Evolutionary conservation across 2,329 filamentous ascomycete genomes (phyloP), one percentile per base, ranked within the genome.

Genomic region (Nemania sp.): DNA sequence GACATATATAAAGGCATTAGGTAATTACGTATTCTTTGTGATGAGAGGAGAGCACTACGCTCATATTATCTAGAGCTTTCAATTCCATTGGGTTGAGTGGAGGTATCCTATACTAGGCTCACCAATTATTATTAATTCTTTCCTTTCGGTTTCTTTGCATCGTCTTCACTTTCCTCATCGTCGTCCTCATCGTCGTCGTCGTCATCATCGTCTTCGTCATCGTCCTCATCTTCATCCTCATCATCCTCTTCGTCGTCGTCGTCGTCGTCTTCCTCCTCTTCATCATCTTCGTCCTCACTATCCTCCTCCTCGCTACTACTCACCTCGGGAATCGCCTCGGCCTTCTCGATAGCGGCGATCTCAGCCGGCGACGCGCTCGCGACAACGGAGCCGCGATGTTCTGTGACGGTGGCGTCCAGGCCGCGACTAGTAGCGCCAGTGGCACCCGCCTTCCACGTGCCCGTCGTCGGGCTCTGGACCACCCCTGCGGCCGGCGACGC

Each of bases 381-480:
- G 15, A 82, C 73, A 4, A 71, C 64, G 2, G 80, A 76, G 1
- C 80, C 81, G 20, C 67, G 70, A 49, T 75, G 69, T 54, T 77
- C 64, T 62, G 71, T 62, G 20, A 69, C 24, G 5, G 67, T 38
- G 18, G 20, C 54, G 22, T 22, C 56, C 1, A 53, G n/a, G 22
- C 64, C 54, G 5, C 43, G 29, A 11, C 18, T 70, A 15, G 72
- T n/a, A n/a, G n/a, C n/a, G n/a, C n/a, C n/a, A n/a, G n/a, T n/a
- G n/a, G n/a, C 70, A 10, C 63, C 77, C 5, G 80, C 76, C 70
- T 80, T 82, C 83, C 82, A 85, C 1, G 77, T 78, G 15, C 79
- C 77, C 62, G 76, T 81, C 29, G 79, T 81, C 18, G 81, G 84
- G 69, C 80, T 82, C 75, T 86, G 74, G 3, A 75, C 71, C 20